Base-by-base conservation (phyloP, 768 basidiomycete species). In the Tylopilus felleus region DNA sequence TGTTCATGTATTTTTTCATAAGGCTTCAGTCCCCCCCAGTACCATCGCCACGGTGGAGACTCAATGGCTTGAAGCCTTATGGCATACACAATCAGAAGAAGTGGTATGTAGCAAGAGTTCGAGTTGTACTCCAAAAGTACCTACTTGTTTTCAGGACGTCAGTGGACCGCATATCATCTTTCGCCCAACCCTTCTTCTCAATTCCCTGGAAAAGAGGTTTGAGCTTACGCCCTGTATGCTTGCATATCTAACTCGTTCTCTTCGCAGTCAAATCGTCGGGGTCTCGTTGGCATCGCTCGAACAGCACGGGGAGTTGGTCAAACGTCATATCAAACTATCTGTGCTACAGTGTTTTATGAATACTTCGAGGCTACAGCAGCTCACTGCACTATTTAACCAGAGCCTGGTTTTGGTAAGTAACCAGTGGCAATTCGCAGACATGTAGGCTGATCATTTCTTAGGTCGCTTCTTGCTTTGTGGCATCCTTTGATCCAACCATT, bases 11-110 rank as follows among this genome's bases (percentile, higher is more conserved):
- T 1, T 33, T 31, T 27, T 17, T 36, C 54, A 51, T 52, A 19
- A 19, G 35, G 17, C n/a, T 51, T 49, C n/a, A 80, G 77, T 68
- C 28, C 19, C 60, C 36, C 60, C 67, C 16, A 60, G 73, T 19
- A 47, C 72, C 17, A 45, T 75, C 19, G 63, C 71, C 28, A 66
- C 70, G 47, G 62, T 71, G 5, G 74, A 78, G 49, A 71, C 74
- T 33, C 71, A 76, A 53, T 83, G 83, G 82, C 66, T 86, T 2
- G 73, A 75, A 53, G 70, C 73, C 5, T 46, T 85, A 4, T 86
- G 83, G 83, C 66, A 53, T 31, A 55, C 46, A 49, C 21, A 38
- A 19, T 47, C 59, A 46, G 44, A 19, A 31, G n/a, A 52, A 51
- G 27, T 4, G 36, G 63, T 61, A 43, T 31, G 58, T 58, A 22